Percentiles rank a stretch among this genome's conserved stretches.
phyloP scores from a whole-genome alignment of 1,284 basidiomycete genomes.

The Afroboletus lepidellus region DNA sequence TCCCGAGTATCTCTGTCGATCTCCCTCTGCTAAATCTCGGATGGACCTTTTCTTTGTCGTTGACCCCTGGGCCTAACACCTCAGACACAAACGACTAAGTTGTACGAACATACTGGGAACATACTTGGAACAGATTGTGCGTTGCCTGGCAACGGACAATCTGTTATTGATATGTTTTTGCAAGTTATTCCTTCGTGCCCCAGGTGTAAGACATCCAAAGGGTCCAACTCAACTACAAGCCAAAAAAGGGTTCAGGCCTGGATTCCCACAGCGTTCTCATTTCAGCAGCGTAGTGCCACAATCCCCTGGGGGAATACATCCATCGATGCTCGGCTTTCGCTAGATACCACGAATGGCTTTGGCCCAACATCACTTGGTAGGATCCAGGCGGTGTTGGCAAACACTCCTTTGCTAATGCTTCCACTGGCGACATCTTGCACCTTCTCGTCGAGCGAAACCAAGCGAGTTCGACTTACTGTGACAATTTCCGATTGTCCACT shows the following conservation, averaged over 20 bases:
- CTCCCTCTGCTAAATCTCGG: not conserved
- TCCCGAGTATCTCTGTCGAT: not conserved
- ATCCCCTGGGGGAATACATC: conserved; percentile 16
- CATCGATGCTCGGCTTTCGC: conserved; percentile 15
- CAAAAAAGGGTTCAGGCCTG: not conserved
- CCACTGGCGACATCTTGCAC: not conserved
- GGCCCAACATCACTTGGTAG: conserved; percentile 2
- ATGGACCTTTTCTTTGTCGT: not conserved
- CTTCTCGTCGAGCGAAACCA: not conserved
- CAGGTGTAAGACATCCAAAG: too few species aligned
- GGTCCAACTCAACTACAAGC: too few species aligned
- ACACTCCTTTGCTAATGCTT: not conserved
- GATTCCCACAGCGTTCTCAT: conserved; percentile 10
- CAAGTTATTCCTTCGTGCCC: too few species aligned
- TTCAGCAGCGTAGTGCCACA: conserved; percentile 1
- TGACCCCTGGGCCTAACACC: not conserved
- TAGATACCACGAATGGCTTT: not conserved
- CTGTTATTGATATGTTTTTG: too few species aligned
- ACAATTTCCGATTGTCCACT: conserved; percentile 18
- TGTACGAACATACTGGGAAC: too few species aligned
- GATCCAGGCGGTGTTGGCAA: conserved; percentile 7
- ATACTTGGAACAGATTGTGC: too few species aligned
- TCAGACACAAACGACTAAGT: too few species aligned
- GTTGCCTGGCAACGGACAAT: too few species aligned
- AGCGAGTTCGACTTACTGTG: conserved; percentile 15